Base-by-base conservation (phyloP, 75 land plant genomes). In the Ceratopteris richardii region DNA sequence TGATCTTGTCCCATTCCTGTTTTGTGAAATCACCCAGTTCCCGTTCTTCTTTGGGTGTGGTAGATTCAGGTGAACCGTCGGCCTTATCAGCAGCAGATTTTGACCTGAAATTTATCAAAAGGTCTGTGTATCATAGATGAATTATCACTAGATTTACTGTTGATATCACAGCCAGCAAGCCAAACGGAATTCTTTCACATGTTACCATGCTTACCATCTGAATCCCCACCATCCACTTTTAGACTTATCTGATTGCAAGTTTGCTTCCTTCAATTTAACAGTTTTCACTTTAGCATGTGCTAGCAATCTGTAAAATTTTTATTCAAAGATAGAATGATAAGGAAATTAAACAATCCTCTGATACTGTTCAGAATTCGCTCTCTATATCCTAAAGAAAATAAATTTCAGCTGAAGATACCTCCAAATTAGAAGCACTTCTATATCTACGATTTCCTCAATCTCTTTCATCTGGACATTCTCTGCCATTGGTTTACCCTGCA, bases 401-500 rank as follows among this genome's bases (percentile, higher is more conserved):
- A 33, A 9, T 4, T 33, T 44, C 51, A 29, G 26, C 37, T 11
- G 10, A 63, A 26, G 56, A 26, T 24, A 93, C 98, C 98, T 93
- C 98, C 98, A 93, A 57, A 93, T 70, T 26, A 93, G 66, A 39
- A 93, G 78, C 14, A 93, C 89, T 77, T 93, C 87, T n/a, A 87
- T 65, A 71, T 93, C 98, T 27, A 93, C 80, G 63, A 82, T 82
- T 59, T 68, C 74, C 62, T 93, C 98, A 67, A 93, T 80, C 54
- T 76, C 69, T 51, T 79, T 67, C 2, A 88, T 68, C 58, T 85
- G 83, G 27, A 56, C 59, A 24, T 23, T 66, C 53, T 78, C 78
- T 0, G 61, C 62, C 62, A 58, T 63, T 33, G 68, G 51, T n/a
- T 53, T 27, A 26, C 73, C 85, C 62, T 81, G 82, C 73, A 86